Conservation (phyloP, 1,139 yeast genomes). For the Sugiyamaella novakii region DNA sequence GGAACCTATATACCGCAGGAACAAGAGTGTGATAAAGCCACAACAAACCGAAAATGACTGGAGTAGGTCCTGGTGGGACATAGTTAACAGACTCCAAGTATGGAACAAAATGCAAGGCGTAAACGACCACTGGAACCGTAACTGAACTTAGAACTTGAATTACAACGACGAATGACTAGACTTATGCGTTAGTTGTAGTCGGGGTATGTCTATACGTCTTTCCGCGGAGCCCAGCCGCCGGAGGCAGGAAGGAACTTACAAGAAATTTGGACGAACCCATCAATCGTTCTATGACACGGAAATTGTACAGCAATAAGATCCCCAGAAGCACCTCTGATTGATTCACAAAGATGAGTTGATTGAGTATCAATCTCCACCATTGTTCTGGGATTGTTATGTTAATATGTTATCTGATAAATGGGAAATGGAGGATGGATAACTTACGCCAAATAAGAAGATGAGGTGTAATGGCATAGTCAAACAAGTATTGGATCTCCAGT, state of each 20-base stretch:
- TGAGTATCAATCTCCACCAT: slow-evolving; percentile 64
- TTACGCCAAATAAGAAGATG: slow-evolving; percentile 55
- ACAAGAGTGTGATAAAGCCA: slow-evolving; percentile 58
- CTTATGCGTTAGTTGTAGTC: background rate
- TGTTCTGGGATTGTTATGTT: too few relatives aligned
- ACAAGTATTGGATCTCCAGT: slow-evolving; percentile 57
- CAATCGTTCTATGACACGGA: slow-evolving; percentile 64
- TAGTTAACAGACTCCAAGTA: slow-evolving; percentile 28
- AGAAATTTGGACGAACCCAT: slow-evolving; percentile 63
- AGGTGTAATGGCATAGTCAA: slow-evolving; percentile 59
- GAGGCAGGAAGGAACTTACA: slow-evolving; percentile 7
- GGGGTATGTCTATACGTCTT: too few relatives aligned
- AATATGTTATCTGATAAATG: too few relatives aligned
- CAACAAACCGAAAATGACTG: slow-evolving; percentile 59
- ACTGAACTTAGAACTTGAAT: slow-evolving; percentile 40
- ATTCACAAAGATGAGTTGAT: slow-evolving; percentile 60
- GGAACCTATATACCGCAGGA: slow-evolving; percentile 64
- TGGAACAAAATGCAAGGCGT: slow-evolving; percentile 43
- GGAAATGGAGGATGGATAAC: slow-evolving; percentile 26
- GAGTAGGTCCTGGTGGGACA: slow-evolving; percentile 63
- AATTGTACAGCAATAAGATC: slow-evolving; percentile 56
- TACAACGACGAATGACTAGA: slow-evolving; percentile 37
- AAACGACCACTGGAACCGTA: slow-evolving; percentile 39
- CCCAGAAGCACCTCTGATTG: slow-evolving; percentile 66
- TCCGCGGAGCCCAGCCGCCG: too few relatives aligned